Conservation (phyloP, 2,329 filamentous ascomycete genomes). For the Penicillium sumatraense region DNA sequence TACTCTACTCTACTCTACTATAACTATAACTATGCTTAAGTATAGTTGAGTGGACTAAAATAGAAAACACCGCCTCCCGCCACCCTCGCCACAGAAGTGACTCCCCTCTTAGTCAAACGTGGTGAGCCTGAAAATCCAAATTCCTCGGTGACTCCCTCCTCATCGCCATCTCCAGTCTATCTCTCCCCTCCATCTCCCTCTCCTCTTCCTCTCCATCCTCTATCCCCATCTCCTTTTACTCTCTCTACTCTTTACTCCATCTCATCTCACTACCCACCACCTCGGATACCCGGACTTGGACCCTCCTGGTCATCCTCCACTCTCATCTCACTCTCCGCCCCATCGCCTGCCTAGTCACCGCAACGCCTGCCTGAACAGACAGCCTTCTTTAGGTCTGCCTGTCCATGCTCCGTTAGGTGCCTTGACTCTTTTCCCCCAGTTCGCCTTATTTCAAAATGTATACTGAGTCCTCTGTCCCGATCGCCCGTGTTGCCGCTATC, state of each 20-base stretch:
- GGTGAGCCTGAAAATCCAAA: constrained; percentile 17
- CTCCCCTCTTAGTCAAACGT: constrained; percentile 23
- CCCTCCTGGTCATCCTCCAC: constrained; percentile 4
- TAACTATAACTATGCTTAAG: neutral
- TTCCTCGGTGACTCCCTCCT: constrained; percentile 11
- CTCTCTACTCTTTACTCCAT: neutral
- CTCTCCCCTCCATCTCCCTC: constrained; percentile 4
- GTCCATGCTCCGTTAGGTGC: constrained; percentile 36
- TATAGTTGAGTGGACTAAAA: neutral
- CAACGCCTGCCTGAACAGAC: constrained; percentile 35
- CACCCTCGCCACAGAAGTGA: constrained; percentile 13
- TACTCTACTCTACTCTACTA: neutral
- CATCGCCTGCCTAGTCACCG: constrained; percentile 17
- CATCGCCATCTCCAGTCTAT: too few relatives aligned
- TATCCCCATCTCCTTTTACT: constrained; percentile 6
- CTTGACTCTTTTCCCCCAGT: constrained; percentile 22
- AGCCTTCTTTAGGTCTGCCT: constrained; percentile 36
- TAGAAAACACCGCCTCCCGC: neutral
- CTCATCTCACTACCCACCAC: neutral
- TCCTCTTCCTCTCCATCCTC: constrained; percentile 4
- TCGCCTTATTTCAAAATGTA: constrained; percentile 43
- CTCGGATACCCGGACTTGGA: constrained; percentile 5
- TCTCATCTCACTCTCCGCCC: constrained; percentile 4
- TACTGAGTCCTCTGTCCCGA: constrained; percentile 42
- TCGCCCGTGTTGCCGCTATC: constrained; percentile 42